phyloP scores from a whole-genome alignment of 2,329 filamentous ascomycete species.

The Beauveria scarabaeidicola region DNA sequence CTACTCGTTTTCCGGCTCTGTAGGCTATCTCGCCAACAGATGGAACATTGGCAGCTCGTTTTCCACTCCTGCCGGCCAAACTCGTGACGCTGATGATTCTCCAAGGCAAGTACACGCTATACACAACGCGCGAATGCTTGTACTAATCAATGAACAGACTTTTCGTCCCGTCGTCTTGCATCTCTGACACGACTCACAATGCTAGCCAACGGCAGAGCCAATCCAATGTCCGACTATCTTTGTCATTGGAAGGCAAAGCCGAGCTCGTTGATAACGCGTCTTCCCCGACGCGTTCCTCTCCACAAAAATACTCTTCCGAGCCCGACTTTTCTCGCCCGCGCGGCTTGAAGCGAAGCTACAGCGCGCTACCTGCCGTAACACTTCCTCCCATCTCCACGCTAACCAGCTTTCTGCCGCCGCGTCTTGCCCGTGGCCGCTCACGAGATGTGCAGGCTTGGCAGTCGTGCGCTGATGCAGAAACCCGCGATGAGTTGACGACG shows the following conservation, averaged over 20 bases:
- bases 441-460: slow-evolving; percentile 87
- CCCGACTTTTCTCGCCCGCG: slow-evolving; percentile 40
- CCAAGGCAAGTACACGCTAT: slow-evolving; percentile 30
- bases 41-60: slow-evolving; percentile 47
- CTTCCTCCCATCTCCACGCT: slow-evolving; percentile 48
- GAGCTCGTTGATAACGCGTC: slow-evolving; percentile 49
- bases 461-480: slow-evolving; percentile 75
- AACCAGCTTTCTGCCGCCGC: slow-evolving; percentile 44
- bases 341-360: slow-evolving; percentile 61
- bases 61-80: slow-evolving; percentile 37
- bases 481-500: slow-evolving; percentile 68
- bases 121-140: background rate
- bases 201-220: slow-evolving; percentile 25
- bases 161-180: slow-evolving; percentile 36
- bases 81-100: slow-evolving; percentile 33
- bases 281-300: slow-evolving; percentile 57
- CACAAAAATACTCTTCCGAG: slow-evolving; percentile 44
- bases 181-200: slow-evolving; percentile 33
- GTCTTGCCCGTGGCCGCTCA: slow-evolving; percentile 62
- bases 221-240: slow-evolving; percentile 64
- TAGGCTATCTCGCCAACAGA: slow-evolving; percentile 47
- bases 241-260: slow-evolving; percentile 86
- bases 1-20: slow-evolving; percentile 34
- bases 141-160: slow-evolving; percentile 19
- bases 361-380: slow-evolving; percentile 51